These are phyloP conservation scores for Candida nemodendra DNA, from an alignment of 805 yeast species.

Conservation along the genomic window DNA sequence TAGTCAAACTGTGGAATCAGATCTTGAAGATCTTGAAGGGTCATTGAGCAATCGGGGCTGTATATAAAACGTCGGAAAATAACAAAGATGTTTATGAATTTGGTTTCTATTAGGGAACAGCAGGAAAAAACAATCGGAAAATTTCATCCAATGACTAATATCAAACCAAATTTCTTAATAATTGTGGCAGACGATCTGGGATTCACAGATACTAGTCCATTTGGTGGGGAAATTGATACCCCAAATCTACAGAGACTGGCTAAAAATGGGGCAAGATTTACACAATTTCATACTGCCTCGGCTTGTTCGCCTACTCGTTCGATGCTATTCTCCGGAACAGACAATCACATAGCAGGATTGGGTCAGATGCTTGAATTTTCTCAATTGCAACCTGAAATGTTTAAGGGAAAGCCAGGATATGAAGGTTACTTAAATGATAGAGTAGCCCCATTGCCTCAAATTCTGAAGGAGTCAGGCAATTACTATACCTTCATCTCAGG, in stretches of 20 bases:
- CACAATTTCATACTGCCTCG: constrained; percentile 62
- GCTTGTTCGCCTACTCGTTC: constrained; percentile 67
- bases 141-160: constrained; percentile 9
- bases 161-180: constrained; percentile 48
- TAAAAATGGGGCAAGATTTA: constrained; percentile 44
- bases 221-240: constrained; percentile 58
- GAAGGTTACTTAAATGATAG: constrained; percentile 52
- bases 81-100: not conserved
- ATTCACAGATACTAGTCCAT: constrained; percentile 52
- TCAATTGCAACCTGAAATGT: constrained; percentile 35
- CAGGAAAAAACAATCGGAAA: too few relatives aligned
- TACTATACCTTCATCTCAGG: constrained; percentile 55
- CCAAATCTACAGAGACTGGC: constrained; percentile 50
- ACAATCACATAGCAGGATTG: constrained; percentile 58
- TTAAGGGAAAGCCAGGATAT: constrained; percentile 49
- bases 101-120: too few relatives aligned
- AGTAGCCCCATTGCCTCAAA: constrained; percentile 55
- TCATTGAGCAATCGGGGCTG: too few relatives aligned
- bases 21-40: too few relatives aligned
- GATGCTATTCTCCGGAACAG: constrained; percentile 59
- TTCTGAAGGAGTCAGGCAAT: constrained; percentile 42
- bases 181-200: constrained; percentile 65
- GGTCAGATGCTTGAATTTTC: constrained; percentile 57
- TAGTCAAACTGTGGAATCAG: too few relatives aligned
- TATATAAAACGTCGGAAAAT: too few relatives aligned